Evolutionary conservation across 2,329 filamentous ascomycete species (phyloP), one percentile per base, ranked within the genome.

Genomic region (Albophoma yamanashiensis): DNA sequence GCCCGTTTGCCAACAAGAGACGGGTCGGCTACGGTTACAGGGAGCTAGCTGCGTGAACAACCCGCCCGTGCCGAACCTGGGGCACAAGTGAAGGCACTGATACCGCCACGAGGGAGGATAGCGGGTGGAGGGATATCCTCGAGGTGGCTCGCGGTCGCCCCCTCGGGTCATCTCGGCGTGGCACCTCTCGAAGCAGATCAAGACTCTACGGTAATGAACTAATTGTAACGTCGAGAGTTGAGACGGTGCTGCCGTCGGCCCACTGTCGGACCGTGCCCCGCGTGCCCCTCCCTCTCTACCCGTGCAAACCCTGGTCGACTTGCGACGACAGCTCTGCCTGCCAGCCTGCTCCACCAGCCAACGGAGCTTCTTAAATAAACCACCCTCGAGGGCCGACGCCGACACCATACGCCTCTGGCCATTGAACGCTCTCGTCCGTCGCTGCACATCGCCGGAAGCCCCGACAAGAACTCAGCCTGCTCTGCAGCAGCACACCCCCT

Each of bases 321-420:
- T 62, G 61, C 61, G 61, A 62, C 61, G 60, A 59, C 61, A 36
- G 58, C 59, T 52, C 42, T 58, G 61, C 61, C 61, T 62, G 59
- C 57, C 27, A 17, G n/a, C 27, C 27, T 31, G 27, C 4, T 14
- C 22, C 36, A 34, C 15, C 55, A 22, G 9, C 15, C 55, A 38
- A 14, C n/a, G 15, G 15, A 22, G 45, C 45, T 25, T 43, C 39
- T n/a, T 43, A n/a, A 20, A 12, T 38, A 38, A 1, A 14, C 55
- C 55, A 40, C 55, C 55, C 39, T 31, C 27, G 47, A 55, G 31
- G 27, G 50, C 50, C 50, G 15, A 31, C 47, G 47, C 8, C 47
- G 47, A 31, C 47, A 34, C 47, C 3, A 31, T 5, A 31, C 27
- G 27, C 27, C 27, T 5, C 27, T 31, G 27, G 27, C 27, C 27